Conservation (phyloP, 2,329 filamentous ascomycete genomes). For the Orbilia blumenaviensis region DNA sequence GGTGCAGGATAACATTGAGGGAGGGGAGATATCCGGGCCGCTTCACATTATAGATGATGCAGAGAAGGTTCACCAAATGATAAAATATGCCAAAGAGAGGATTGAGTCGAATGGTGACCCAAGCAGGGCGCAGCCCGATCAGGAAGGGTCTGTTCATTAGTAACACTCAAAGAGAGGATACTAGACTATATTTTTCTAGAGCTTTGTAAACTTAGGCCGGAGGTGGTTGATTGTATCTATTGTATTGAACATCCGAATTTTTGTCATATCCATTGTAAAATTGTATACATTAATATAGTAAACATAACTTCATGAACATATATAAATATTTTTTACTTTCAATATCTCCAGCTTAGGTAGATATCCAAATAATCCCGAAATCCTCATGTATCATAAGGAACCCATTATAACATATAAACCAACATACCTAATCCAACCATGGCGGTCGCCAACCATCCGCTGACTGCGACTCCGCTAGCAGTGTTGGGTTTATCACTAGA, state of each 20-base stretch:
- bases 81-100: slow-evolving; percentile 6
- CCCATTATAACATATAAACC: slow-evolving; percentile 11
- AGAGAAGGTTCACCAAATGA: slow-evolving; percentile 10
- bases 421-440: slow-evolving; percentile 12
- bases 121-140: no score
- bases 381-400: not conserved
- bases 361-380: not conserved
- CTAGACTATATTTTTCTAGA: no score
- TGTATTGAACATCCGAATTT: not conserved
- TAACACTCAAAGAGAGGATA: no score
- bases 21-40: slow-evolving; percentile 1
- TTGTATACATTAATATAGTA: not conserved
- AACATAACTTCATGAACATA: not conserved
- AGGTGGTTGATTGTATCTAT: not conserved
- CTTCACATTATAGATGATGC: slow-evolving; percentile 36
- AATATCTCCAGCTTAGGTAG: not conserved
- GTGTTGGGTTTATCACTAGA: slow-evolving; percentile 14
- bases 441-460: not conserved
- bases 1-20: not conserved
- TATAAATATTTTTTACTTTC: not conserved
- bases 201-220: no score
- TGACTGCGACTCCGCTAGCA: slow-evolving; percentile 7
- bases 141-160: no score
- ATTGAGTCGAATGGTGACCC: not conserved
- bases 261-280: not conserved